phyloP scores from a whole-genome alignment of 1,284 basidiomycete genomes.

The Papiliotrema laurentii region DNA sequence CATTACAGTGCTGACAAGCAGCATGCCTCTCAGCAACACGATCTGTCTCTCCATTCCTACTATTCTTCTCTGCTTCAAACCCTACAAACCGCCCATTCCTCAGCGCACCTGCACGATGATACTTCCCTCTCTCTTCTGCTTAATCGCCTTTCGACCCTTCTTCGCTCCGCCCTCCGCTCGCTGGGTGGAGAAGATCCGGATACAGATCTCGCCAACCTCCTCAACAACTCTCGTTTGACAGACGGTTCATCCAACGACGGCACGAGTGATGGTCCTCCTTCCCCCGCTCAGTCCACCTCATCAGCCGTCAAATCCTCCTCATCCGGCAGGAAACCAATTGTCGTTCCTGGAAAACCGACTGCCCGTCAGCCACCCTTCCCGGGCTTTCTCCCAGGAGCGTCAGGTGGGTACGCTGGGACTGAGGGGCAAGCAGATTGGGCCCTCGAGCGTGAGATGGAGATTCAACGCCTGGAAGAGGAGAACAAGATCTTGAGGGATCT shows the following conservation, averaged over 20 bases:
- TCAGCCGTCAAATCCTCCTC: constrained; percentile 4
- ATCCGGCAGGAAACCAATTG: background rate
- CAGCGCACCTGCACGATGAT: constrained; percentile 59
- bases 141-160: constrained; percentile 63
- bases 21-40: constrained; percentile 88
- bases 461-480: constrained; percentile 69
- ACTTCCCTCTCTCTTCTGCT: constrained; percentile 64
- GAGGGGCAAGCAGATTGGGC: constrained; percentile 67
- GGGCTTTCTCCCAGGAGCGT: constrained; percentile 33
- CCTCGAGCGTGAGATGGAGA: constrained; percentile 75
- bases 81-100: constrained; percentile 62
- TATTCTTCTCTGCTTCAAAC: constrained; percentile 81
- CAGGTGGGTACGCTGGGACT: constrained; percentile 43
- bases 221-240: background rate
- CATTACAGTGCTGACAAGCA: constrained; percentile 40
- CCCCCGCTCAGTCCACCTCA: constrained; percentile 9
- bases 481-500: constrained; percentile 70
- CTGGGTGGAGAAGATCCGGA: constrained; percentile 62
- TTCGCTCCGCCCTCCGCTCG: constrained; percentile 67
- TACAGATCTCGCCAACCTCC: constrained; percentile 16
- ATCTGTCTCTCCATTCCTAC: constrained; percentile 80
- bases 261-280: constrained; percentile 1
- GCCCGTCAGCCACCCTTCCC: constrained; percentile 21
- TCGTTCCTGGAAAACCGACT: constrained; percentile 13
- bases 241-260: background rate